Conservation (phyloP, 1,139 yeast species). For the Geotrichum klebahnii region DNA sequence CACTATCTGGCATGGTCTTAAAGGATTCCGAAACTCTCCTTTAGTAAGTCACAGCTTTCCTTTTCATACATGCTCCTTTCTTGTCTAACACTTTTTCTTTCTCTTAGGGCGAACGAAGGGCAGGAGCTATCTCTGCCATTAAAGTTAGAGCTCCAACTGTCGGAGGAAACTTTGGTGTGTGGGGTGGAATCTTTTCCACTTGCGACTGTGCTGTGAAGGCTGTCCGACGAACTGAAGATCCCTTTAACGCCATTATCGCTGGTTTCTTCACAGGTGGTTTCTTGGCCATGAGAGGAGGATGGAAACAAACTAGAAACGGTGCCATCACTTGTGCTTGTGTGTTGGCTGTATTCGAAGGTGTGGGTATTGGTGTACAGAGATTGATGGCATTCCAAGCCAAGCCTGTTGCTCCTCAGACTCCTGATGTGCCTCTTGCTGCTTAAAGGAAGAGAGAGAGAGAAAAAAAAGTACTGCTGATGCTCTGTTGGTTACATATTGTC, state of each 20-base stretch:
- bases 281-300: conserved; percentile 96
- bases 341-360: conserved; percentile 96
- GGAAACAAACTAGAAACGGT: conserved; percentile 93
- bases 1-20: conserved; percentile 96
- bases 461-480: no score
- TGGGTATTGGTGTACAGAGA: conserved; percentile 92
- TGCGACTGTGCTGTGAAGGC: conserved; percentile 96
- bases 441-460: no score
- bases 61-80: not conserved
- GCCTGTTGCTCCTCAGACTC: conserved; percentile 48
- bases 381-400: conserved; percentile 80
- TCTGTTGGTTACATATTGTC: not conserved
- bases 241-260: conserved; percentile 96
- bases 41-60: no score
- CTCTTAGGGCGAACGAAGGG: conserved; percentile 77
- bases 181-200: conserved; percentile 98
- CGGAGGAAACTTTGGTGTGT: conserved; percentile 98
- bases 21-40: conserved; percentile 97
- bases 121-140: conserved; percentile 84
- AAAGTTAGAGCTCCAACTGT: conserved; percentile 97
- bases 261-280: conserved; percentile 99
- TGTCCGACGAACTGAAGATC: conserved; percentile 94
- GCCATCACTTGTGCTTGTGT: conserved; percentile 98
- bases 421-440: conserved; percentile 36
- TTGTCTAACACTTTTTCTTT: no score